phyloP scores from a whole-genome alignment of 1,284 basidiomycete genomes.

The Ganoderma resinaceum region DNA sequence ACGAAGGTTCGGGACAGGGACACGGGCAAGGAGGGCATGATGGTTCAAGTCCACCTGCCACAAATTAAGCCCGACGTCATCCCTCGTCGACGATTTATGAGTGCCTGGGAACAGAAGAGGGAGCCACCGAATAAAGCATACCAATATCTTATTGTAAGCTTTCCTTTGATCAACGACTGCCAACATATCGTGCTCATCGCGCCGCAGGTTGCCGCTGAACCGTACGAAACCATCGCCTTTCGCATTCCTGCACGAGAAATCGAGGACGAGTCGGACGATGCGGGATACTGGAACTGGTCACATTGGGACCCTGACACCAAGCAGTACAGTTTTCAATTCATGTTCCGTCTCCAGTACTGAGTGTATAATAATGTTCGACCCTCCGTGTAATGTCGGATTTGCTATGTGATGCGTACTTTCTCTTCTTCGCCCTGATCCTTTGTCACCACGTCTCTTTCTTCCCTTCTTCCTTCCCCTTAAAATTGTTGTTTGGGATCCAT shows the following conservation, averaged over 20 bases:
- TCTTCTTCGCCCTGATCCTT: not conserved
- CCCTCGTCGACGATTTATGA: constrained; percentile 95
- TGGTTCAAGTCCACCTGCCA: constrained; percentile 96
- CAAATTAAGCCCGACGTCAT: constrained; percentile 90
- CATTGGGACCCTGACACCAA: constrained; percentile 98
- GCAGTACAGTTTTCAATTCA: constrained; percentile 95
- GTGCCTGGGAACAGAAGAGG: constrained; percentile 96
- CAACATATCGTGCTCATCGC: constrained; percentile 16
- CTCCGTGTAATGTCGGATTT: constrained; percentile 11
- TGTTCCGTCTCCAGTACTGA: constrained; percentile 80
- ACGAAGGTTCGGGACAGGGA: constrained; percentile 87
- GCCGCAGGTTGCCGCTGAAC: constrained; percentile 92
- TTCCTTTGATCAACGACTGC: not conserved
- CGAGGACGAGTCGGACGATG: constrained; percentile 91
- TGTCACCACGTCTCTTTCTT: too few relatives aligned
- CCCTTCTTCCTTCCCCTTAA: not conserved
- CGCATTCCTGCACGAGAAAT: constrained; percentile 98
- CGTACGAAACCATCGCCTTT: constrained; percentile 99
- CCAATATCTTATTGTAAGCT: constrained; percentile 94
- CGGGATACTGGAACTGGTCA: constrained; percentile 93
- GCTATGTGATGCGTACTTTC: not conserved
- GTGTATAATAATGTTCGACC: constrained; percentile 27
- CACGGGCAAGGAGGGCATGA: constrained; percentile 88
- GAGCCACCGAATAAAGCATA: constrained; percentile 96
- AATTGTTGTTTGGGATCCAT: not conserved